Evolutionary conservation across 108 stramenopile genomes (phyloP).

Genomic region (Skeletonema grethae): DNA sequence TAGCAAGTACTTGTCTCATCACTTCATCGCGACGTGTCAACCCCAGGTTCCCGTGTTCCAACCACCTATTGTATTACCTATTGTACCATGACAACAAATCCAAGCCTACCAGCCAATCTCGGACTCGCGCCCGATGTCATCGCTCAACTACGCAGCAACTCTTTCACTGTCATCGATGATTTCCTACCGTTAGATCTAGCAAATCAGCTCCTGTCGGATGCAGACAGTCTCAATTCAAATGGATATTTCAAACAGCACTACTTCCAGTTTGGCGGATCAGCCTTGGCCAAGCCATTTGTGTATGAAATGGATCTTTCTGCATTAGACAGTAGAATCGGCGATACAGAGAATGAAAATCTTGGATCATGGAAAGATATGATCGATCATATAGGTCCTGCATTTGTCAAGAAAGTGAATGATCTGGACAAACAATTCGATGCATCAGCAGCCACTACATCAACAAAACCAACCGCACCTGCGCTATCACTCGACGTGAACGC

Average conservation of each 20-base stretch:
- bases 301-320: conserved; percentile 33
- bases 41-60: too few relatives aligned
- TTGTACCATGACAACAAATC: too few relatives aligned
- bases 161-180: conserved; percentile 21
- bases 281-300: conserved; percentile 37
- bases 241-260: conserved; percentile 29
- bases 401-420: conserved; percentile 21
- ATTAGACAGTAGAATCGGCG: too few relatives aligned
- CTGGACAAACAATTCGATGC: conserved; percentile 14
- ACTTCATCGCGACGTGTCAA: too few relatives aligned
- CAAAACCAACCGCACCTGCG: background rate
- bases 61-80: too few relatives aligned
- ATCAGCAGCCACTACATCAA: background rate
- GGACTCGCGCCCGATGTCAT: conserved; percentile 13
- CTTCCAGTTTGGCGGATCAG: conserved; percentile 24
- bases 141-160: conserved; percentile 10
- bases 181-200: conserved; percentile 18
- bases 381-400: conserved; percentile 20
- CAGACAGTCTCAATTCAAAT: conserved; percentile 14
- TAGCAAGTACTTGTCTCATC: too few relatives aligned
- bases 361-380: conserved; percentile 26
- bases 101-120: background rate
- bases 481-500: conserved; percentile 16
- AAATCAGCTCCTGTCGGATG: conserved; percentile 19
- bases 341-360: background rate